Conservation (phyloP, 1,139 yeast genomes). For the Pichia sp. region DNA sequence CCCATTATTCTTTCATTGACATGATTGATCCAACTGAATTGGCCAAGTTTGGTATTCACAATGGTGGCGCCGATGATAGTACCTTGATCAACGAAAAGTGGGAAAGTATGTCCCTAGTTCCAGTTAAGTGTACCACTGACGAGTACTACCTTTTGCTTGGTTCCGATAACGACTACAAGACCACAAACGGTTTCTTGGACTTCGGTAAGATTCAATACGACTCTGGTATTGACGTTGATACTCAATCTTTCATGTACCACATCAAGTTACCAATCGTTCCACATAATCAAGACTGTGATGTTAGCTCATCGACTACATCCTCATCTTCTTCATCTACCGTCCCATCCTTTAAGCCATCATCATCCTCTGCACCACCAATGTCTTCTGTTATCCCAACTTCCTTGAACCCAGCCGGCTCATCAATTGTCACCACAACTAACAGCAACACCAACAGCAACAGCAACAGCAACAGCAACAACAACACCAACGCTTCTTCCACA, state of each 20-base stretch:
- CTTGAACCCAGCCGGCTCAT: background rate
- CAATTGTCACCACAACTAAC: slow-evolving; percentile 2
- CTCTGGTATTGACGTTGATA: slow-evolving; percentile 49
- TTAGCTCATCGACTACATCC: slow-evolving; percentile 9
- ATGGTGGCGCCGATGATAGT: slow-evolving; percentile 23
- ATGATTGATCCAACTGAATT: slow-evolving; percentile 20
- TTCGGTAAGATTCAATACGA: slow-evolving; percentile 24
- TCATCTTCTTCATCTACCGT: background rate
- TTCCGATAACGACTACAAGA: slow-evolving; percentile 33
- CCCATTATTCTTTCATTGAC: slow-evolving; percentile 21
- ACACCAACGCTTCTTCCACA: background rate
- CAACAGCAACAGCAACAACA: background rate
- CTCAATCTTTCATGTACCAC: slow-evolving; percentile 38
- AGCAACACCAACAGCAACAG: background rate
- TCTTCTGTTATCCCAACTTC: background rate
- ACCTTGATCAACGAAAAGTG: slow-evolving; percentile 25
- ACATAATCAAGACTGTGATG: slow-evolving; percentile 8
- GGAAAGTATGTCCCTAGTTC: slow-evolving; percentile 26
- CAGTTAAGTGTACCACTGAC: slow-evolving; percentile 23
- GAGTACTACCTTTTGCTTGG: slow-evolving; percentile 42
- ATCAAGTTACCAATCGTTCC: slow-evolving; percentile 16
- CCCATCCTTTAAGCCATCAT: background rate
- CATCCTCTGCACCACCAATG: background rate
- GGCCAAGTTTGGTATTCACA: slow-evolving; percentile 24
- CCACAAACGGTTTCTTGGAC: slow-evolving; percentile 25